A percentile compares a stretch with the other conserved stretches of the same genome.
phyloP scores from a whole-genome alignment of 2,329 filamentous ascomycete species.

The Plectosphaerella cucumerina region DNA sequence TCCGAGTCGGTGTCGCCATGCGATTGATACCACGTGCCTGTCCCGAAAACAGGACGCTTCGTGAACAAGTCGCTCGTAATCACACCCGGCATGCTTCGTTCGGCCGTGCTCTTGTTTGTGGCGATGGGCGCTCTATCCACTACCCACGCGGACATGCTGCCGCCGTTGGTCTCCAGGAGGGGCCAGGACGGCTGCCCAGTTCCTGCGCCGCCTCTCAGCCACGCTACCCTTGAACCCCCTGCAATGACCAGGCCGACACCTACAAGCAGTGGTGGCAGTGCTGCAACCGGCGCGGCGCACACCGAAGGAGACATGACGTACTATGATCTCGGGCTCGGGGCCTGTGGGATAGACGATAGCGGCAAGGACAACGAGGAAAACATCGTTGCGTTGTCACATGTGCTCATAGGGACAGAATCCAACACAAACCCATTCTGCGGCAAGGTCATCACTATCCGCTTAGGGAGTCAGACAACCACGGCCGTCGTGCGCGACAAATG shows the following conservation, averaged over 20 bases:
- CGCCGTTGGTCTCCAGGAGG: too few relatives aligned
- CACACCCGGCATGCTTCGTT: not conserved
- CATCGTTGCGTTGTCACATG: constrained; percentile 7
- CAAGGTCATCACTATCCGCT: not conserved
- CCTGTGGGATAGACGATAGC: constrained; percentile 4
- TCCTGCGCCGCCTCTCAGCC: too few relatives aligned
- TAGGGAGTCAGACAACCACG: not conserved
- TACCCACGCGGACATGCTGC: not conserved
- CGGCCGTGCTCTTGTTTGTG: not conserved
- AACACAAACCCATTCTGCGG: constrained; percentile 8
- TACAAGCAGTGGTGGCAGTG: too few relatives aligned
- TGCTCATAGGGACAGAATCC: constrained; percentile 6
- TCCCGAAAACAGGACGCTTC: too few relatives aligned
- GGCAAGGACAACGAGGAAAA: not conserved
- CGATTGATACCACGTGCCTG: too few relatives aligned
- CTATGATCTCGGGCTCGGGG: constrained; percentile 6
- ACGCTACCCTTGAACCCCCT: too few relatives aligned
- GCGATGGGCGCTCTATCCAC: not conserved
- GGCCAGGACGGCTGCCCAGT: too few relatives aligned
- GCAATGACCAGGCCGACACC: too few relatives aligned
- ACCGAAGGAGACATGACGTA: constrained; percentile 6
- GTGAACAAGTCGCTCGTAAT: too few relatives aligned
- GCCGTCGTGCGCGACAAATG: constrained; percentile 8
- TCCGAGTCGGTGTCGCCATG: too few relatives aligned
- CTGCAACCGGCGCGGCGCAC: too few relatives aligned